phyloP scores from a whole-genome alignment of 2,329 filamentous ascomycete species.

The Apiospora sp. region DNA sequence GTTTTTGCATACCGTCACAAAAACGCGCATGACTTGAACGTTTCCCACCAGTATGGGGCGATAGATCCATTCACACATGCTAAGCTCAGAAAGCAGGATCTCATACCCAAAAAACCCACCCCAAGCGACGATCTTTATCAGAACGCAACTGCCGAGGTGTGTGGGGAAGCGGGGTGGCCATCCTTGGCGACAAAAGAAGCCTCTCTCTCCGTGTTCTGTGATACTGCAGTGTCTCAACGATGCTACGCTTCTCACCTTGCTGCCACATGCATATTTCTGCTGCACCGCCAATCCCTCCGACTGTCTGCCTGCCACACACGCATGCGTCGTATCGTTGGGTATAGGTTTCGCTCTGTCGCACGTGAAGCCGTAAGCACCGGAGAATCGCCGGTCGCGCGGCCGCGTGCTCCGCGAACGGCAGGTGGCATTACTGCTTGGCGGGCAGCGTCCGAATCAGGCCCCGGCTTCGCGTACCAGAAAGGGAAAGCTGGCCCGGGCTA shows the following conservation, averaged over 20 bases:
- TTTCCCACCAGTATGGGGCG: not conserved
- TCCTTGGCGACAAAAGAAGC: not conserved
- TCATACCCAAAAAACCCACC: not conserved
- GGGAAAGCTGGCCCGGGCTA: not conserved
- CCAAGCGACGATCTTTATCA: conserved; percentile 1
- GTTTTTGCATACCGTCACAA: not conserved
- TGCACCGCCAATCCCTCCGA: too few relatives aligned
- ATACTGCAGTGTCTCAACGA: conserved; percentile 12
- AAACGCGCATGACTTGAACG: not conserved
- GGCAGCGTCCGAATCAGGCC: not conserved
- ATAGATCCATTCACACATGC: not conserved
- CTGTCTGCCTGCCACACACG: not conserved
- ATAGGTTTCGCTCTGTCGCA: not conserved
- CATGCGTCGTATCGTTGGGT: not conserved
- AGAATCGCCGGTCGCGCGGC: not conserved
- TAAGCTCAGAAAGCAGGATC: not conserved
- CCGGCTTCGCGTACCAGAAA: not conserved
- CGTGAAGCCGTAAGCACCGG: conserved; percentile 1
- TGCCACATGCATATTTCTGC: not conserved
- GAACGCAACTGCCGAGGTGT: conserved; percentile 7
- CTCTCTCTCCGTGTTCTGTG: conserved; percentile 2
- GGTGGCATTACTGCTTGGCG: not conserved
- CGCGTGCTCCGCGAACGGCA: not conserved
- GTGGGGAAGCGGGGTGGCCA: conserved; percentile 10
- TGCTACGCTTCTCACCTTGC: not conserved